Percentiles rank a stretch among this genome's conserved stretches.
These are phyloP conservation scores for Solanum sejunctum DNA, from an alignment of 257 asterid species.

Conservation along the genomic window DNA sequence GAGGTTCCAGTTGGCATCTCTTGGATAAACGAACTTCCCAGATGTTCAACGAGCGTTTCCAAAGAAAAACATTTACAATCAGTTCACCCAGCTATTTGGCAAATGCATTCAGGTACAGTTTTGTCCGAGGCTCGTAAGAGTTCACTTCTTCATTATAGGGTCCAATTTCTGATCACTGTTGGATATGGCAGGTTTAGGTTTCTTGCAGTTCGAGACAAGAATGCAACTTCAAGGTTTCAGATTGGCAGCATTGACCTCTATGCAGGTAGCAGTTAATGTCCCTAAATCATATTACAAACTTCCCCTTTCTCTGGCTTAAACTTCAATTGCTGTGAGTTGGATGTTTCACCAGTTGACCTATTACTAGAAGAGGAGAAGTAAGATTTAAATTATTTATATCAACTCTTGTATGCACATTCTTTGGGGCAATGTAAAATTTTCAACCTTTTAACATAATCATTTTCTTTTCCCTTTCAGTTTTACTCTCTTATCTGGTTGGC, in stretches of 20 bases:
- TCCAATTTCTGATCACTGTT: background rate
- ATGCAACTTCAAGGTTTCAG: constrained; percentile 69
- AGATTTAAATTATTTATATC: background rate
- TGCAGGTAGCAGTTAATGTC: constrained; percentile 10
- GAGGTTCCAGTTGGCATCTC: constrained; percentile 66
- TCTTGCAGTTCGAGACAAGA: constrained; percentile 48
- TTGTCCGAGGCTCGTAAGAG: background rate
- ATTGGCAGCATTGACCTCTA: constrained; percentile 85
- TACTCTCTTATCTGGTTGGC: background rate
- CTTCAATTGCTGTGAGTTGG: background rate
- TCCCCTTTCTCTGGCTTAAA: background rate
- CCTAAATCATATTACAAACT: background rate
- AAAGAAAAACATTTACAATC: constrained; percentile 49
- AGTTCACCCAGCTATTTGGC: constrained; percentile 35
- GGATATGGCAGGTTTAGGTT: constrained; percentile 53
- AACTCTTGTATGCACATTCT: background rate
- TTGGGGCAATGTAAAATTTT: background rate
- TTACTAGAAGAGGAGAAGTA: background rate
- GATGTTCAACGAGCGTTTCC: constrained; percentile 58
- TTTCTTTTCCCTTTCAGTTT: background rate
- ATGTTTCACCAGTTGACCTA: background rate
- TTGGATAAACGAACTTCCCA: constrained; percentile 60
- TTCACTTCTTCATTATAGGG: background rate
- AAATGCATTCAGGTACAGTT: constrained; percentile 74
- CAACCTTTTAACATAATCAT: background rate